A percentile compares a stretch with the other conserved stretches of the same genome.
These are phyloP conservation scores for Sugiyamaella neomexicana DNA, from an alignment of 1,139 yeast genomes.

Conservation along the genomic window DNA sequence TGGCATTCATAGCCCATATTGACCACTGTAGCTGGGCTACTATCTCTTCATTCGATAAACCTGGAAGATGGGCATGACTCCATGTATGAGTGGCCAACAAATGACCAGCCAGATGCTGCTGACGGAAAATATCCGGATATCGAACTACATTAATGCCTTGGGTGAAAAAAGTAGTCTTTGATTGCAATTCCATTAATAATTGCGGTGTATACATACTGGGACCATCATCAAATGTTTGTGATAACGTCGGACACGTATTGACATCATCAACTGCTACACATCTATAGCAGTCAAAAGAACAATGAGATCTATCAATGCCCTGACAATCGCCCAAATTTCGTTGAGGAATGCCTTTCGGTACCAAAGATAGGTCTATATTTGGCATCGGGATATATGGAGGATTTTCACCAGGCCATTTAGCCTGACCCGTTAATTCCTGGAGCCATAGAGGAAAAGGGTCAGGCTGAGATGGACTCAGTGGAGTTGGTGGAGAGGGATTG, in stretches of 20 bases:
- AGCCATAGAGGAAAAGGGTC: conserved; percentile 71
- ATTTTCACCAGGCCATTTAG: conserved; percentile 76
- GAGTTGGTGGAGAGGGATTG: background rate
- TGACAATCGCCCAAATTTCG: conserved; percentile 65
- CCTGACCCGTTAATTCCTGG: conserved; percentile 64
- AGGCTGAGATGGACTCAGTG: conserved; percentile 3
- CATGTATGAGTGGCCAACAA: conserved; percentile 86
- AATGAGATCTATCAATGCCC: conserved; percentile 47
- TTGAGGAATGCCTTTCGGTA: conserved; percentile 49
- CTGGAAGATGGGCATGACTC: conserved; percentile 84
- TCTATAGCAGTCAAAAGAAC: conserved; percentile 83
- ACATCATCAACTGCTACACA: conserved; percentile 77
- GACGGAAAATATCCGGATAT: conserved; percentile 68
- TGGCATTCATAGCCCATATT: conserved; percentile 96
- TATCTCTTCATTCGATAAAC: conserved; percentile 73
- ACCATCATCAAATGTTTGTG: conserved; percentile 94
- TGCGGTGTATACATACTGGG: conserved; percentile 70
- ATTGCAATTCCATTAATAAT: conserved; percentile 53
- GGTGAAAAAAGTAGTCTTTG: conserved; percentile 74
- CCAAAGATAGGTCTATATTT: conserved; percentile 55
- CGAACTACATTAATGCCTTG: conserved; percentile 76
- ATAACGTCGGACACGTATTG: conserved; percentile 62
- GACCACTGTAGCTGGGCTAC: conserved; percentile 93
- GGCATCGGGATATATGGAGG: conserved; percentile 86
- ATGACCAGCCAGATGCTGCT: conserved; percentile 62